phyloP scores from a whole-genome alignment of 192 early-diverging fungal genomes.

The Dissophora ornata region DNA sequence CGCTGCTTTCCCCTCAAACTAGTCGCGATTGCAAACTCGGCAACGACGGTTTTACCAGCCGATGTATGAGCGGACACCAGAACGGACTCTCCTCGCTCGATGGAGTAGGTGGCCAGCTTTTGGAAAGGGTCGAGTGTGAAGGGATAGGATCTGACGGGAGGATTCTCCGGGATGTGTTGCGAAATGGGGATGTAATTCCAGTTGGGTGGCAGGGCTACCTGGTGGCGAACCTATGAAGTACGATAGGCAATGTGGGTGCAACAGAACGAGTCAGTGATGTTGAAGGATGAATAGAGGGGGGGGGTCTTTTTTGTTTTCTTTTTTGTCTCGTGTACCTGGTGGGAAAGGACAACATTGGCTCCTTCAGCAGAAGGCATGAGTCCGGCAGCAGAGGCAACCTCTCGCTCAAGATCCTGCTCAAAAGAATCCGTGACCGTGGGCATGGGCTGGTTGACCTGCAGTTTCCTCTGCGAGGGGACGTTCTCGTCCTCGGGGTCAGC shows the following conservation, averaged over 20 bases:
- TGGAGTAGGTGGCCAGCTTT: slow-evolving; percentile 85
- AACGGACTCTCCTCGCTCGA: slow-evolving; percentile 93
- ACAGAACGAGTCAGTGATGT: background rate
- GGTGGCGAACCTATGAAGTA: slow-evolving; percentile 83
- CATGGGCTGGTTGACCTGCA: slow-evolving; percentile 16
- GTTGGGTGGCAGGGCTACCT: slow-evolving; percentile 90
- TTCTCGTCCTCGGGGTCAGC: slow-evolving; percentile 41
- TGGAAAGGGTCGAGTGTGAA: slow-evolving; percentile 98
- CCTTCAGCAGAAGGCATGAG: slow-evolving; percentile 60
- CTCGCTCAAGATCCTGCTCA: slow-evolving; percentile 74
- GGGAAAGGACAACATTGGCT: slow-evolving; percentile 54
- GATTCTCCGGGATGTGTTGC: slow-evolving; percentile 80
- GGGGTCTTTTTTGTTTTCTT: too few relatives aligned
- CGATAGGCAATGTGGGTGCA: background rate
- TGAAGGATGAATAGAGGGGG: too few relatives aligned
- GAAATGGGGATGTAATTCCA: slow-evolving; percentile 90
- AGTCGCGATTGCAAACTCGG: slow-evolving; percentile 98
- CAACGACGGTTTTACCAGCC: slow-evolving; percentile 98
- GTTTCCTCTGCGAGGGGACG: slow-evolving; percentile 13
- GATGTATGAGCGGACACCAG: slow-evolving; percentile 96
- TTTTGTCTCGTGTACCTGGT: slow-evolving; percentile 56
- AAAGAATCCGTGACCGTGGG: slow-evolving; percentile 77
- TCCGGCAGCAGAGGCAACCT: slow-evolving; percentile 68
- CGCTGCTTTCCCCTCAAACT: slow-evolving; percentile 88
- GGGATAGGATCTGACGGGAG: slow-evolving; percentile 89